Base-by-base conservation (phyloP, 257 asterid genomes). In the Knoxia roxburghii region DNA sequence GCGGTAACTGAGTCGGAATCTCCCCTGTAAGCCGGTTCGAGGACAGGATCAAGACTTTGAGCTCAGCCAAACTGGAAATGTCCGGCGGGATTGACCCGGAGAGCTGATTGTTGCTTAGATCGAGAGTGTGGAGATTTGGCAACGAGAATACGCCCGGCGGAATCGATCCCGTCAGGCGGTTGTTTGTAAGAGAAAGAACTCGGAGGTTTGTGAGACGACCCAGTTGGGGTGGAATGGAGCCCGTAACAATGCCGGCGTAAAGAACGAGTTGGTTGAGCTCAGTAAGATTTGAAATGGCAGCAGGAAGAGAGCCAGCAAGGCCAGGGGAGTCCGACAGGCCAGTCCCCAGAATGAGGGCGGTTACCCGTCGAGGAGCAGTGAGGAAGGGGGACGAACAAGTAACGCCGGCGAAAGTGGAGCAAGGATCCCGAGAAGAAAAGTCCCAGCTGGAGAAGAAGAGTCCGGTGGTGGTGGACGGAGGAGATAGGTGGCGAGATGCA, bases 211-310 rank as follows among this genome's bases (percentile, higher is more conserved):
- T 71, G 43, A 87, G 88, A 7, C 66, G 62, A 27, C 76, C 83
- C 39, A 89, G 37, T 41, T 60, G 73, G 4, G 75, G 13, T 0
- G 96, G 93, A 17, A 89, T 82, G 0, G 93, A 77, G 13, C 96
- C 96, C 18, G 96, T 79, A 73, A 89, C 96, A 75, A 82, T 82
- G 80, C 96, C 93, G 77, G 89, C 20, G 84, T 76, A 85, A 62
- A 89, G 87, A 35, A 89, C 72, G 51, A 89, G 85, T 33, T 89
- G 96, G 2, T 72, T 80, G 50, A 89, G 76, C 43, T 75, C 82
- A 13, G 89, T 35, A 46, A 89, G 88, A 0, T 73, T 58, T 0
- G 79, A 68, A 2, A 87, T 58, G 52, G 93, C 84, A 0, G 86
- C 79, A 4, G 96, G 81, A 70, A 89, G 86, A 0, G 85, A 66